Base-by-base conservation (phyloP, 2,329 filamentous ascomycete genomes). In the Pseudogymnoascus sp. region DNA sequence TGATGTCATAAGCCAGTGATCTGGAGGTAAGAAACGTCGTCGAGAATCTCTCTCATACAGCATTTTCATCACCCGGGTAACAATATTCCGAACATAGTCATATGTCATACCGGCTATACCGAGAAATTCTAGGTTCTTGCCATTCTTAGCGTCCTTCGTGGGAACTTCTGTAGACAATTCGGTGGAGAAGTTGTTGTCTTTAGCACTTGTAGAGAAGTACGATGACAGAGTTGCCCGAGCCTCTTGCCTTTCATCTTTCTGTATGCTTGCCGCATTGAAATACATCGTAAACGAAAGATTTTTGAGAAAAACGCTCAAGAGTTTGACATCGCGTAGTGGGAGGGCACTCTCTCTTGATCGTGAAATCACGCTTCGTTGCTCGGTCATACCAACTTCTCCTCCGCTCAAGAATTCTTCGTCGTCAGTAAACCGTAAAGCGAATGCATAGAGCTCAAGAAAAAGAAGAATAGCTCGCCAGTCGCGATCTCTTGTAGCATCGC, bases 41-140 rank as follows among this genome's bases (percentile, higher is more conserved):
- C 95, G 83, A 7, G 95, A 99, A 74, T 97, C 93, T 73, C 93
- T 83, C 75, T 97, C 93, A 72, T 97, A 97, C 7, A 97, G 79
- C 82, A 96, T 93, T 63, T 89, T 88, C 71, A 97, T 80, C 0
- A 96, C 82, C 2, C 87, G 87, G 2, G 91, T 96, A 6, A 92
- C 85, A 2, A 93, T 80, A n/a, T 83, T 85, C 70, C 91, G 89
- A 64, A 97, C 85, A 66, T 91, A 91, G 38, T 88, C 83, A 33
- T 95, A 81, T 31, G 88, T 91, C 67, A 96, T 84, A 0, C 89
- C 90, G 11, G 87, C 81, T 13, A 91, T 80, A 3, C 83, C 85
- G 61, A 82, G 82, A 62, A 88, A 77, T 1, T 61, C 33, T 33
- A 15, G 23, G 21, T 29, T 61, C 26, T 21, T 33, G 9, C 44